Base-by-base conservation (phyloP, 331 rosid species). In the Rhamnella rubrinervis region DNA sequence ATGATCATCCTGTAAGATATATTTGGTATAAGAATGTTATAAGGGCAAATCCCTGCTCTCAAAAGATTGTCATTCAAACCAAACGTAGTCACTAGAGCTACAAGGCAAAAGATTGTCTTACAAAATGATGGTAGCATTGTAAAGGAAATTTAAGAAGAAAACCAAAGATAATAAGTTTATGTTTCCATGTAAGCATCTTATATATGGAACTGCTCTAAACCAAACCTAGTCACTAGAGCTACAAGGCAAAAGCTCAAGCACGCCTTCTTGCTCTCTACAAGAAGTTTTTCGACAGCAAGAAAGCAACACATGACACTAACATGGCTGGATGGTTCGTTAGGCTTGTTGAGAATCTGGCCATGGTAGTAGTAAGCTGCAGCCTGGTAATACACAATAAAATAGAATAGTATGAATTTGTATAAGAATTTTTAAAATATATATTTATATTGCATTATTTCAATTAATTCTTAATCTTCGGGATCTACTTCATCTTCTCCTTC, bases 331-430 rank as follows among this genome's bases (percentile, higher is more conserved):
- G 90, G 95, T 69, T 93, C 97, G 35, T 66, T 85, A 37, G 95
- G 92, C 78, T 89, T 91, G 87, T 91, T 97, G 25, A 93, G 88
- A 55, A 93, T 83, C 79, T 89, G 77, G 19, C 97, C 97, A 51
- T 93, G 95, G 89, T 84, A 93, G 88, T 93, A 88, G 84, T 91
- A 93, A 8, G 97, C 91, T 72, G 95, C 95, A 53, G 97, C 96
- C 98, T 93, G 85, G 61, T 63, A 21, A 57, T 47, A 61, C 65
- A 23, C 46, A 7, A 4, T 28, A 28, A 28, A 28, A 18, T n/a
- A 62, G 19, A 46, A 8, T 17, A 47, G 2, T 23, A 26, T 7
- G 11, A 8, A 28, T 53, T n/a, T n/a, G n/a, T n/a, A n/a, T n/a
- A n/a, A n/a, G n/a, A n/a, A n/a, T n/a, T n/a, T n/a, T n/a, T n/a